Evolutionary conservation across 2,329 filamentous ascomycete species (phyloP), one percentile per base, ranked within the genome.

Genomic region (Phaeoacremonium minimum): DNA sequence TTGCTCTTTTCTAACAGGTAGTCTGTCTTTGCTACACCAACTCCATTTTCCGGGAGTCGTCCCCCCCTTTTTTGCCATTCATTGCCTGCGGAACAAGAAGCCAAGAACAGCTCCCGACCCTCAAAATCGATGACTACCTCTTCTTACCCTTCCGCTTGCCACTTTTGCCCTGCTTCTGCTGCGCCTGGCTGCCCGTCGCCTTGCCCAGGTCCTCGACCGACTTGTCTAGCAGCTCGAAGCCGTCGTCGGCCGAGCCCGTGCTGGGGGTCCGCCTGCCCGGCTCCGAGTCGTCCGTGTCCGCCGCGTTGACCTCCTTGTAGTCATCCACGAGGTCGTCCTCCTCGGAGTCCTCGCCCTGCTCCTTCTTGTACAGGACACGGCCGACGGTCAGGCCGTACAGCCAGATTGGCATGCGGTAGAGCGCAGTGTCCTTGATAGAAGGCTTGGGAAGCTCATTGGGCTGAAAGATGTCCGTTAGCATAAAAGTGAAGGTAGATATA

Each of bases 351-450:
- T 12, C n/a, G 8, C 35, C 30, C 17, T 11, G 26, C 18, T 30
- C 33, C 18, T 42, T 53, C 52, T 63, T 53, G 44, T 55, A 45
- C 12, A 80, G 46, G 37, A 75, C 53, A 29, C 73, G 72, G 37
- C 75, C 74, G 29, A 74, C 45, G 5, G 72, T 74, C 40, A 68
- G 66, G 36, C 61, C 70, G 66, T 84, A 93, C 38, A 78, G 56
- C 77, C 83, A 94, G 37, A 82, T 56, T 1, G 93, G 93, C 5
- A 95, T 66, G 36, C 84, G 83, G 60, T 85, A 77, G 30, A 97
- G 73, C 42, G 89, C 81, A 0, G 93, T 98, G 55, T 97, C 86
- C 45, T 66, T 76, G 58, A 96, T 66, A 4, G 83, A 85, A 1
- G 93, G 93, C 46, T 73, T 69, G 30, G 75, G 71, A 42, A 98